Evolutionary conservation across 179 eudicot species (phyloP).

Genomic region (Actinidia polygama): DNA sequence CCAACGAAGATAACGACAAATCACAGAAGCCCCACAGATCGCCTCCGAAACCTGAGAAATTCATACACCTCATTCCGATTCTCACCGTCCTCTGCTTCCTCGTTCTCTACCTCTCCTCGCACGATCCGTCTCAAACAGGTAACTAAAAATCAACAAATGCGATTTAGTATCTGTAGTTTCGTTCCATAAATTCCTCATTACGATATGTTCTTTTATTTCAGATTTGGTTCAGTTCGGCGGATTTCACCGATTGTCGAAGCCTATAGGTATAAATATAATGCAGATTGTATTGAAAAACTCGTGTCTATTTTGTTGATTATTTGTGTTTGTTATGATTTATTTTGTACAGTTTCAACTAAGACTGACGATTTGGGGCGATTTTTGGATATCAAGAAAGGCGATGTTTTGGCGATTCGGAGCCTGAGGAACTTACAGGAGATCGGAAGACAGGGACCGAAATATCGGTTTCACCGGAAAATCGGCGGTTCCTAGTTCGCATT

Average conservation of each 20-base stretch:
- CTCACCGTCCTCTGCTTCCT: conserved; percentile 68
- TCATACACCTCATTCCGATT: conserved; percentile 72
- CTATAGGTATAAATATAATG: conserved; percentile 39
- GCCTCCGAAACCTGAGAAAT: conserved; percentile 42
- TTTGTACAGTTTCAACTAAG: conserved; percentile 39
- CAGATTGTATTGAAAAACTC: not conserved
- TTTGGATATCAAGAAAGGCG: conserved; percentile 37
- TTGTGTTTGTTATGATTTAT: not conserved
- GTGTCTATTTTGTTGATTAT: not conserved
- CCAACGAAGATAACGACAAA: conserved; percentile 48
- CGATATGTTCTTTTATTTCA: conserved; percentile 23
- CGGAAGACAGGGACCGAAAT: conserved; percentile 32
- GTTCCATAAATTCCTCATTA: not conserved
- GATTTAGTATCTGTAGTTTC: not conserved
- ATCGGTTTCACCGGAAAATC: conserved; percentile 67
- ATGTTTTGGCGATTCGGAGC: conserved; percentile 63
- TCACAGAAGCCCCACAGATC: conserved; percentile 50
- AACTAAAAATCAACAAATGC: not conserved
- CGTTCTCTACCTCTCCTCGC: conserved; percentile 74
- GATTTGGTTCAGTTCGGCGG: conserved; percentile 59
- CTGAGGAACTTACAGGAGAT: conserved; percentile 63
- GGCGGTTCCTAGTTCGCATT: conserved; percentile 48
- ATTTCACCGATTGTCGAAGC: conserved; percentile 36
- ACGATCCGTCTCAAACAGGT: conserved; percentile 80
- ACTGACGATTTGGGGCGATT: conserved; percentile 42